Evolutionary conservation across 768 basidiomycete species (phyloP).

Genomic region (Leccinellum rugosiceps): DNA sequence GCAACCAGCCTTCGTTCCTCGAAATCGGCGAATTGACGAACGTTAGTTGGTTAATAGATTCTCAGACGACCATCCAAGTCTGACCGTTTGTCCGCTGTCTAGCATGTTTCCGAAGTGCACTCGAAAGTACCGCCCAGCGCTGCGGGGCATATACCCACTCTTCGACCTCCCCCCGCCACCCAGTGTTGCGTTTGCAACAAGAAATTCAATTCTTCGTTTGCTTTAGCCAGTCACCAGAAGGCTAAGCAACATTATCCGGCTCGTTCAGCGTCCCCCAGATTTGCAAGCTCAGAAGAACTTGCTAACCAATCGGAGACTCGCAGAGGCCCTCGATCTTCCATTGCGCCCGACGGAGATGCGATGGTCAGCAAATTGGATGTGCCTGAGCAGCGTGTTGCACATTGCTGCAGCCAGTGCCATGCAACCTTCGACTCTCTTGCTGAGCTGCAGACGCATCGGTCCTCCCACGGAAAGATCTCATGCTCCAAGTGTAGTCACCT

Average conservation of each 20-base stretch:
- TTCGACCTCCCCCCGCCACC: constrained; percentile 8
- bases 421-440: constrained; percentile 12
- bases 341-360: neutral
- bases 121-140: constrained; percentile 2
- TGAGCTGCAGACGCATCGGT: constrained; percentile 20
- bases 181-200: constrained; percentile 27
- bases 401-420: constrained; percentile 22
- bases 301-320: constrained; percentile 4
- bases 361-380: neutral
- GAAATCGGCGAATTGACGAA: constrained; percentile 16
- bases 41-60: constrained; percentile 8
- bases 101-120: constrained; percentile 25
- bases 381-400: constrained; percentile 1
- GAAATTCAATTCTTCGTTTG: constrained; percentile 18
- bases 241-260: constrained; percentile 22
- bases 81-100: constrained; percentile 2
- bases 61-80: neutral
- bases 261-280: constrained; percentile 2
- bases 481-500: constrained; percentile 25
- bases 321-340: neutral
- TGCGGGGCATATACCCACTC: neutral
- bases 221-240: constrained; percentile 19
- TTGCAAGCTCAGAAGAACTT: neutral
- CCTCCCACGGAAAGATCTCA: constrained; percentile 18
- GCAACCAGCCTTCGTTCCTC: constrained; percentile 22